Evolutionary conservation across 2,329 filamentous ascomycete genomes (phyloP).

Genomic region (Trichoderma koningii): DNA sequence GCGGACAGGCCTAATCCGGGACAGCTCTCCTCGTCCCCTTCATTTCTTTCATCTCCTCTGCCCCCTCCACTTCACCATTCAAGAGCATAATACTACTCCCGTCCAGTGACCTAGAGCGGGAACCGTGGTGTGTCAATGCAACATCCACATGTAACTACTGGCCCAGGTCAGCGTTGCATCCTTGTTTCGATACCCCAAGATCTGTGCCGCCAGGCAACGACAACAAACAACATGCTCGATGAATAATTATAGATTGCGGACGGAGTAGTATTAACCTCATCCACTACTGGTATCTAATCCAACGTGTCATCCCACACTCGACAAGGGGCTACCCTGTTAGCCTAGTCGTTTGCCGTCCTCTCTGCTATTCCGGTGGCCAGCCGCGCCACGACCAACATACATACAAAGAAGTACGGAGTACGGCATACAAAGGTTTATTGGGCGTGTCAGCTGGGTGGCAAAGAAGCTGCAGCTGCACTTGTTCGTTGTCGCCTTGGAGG

Average conservation of each 20-base stretch:
- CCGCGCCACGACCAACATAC: constrained; percentile 8
- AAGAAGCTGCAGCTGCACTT: constrained; percentile 5
- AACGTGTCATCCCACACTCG: constrained; percentile 15
- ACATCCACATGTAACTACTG: too few species aligned
- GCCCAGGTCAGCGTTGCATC: neutral
- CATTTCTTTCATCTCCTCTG: neutral
- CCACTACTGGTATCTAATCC: constrained; percentile 19
- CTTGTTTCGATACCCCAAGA: neutral
- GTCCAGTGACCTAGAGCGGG: too few species aligned
- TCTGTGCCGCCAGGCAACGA: neutral
- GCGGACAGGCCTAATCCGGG: neutral
- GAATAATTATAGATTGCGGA: neutral
- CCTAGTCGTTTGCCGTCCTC: constrained; percentile 13
- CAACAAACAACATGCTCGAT: neutral
- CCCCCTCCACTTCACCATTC: neutral
- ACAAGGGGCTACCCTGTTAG: constrained; percentile 15
- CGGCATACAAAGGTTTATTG: neutral
- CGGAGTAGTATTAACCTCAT: constrained; percentile 16
- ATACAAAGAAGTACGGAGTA: neutral
- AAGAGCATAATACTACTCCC: too few species aligned
- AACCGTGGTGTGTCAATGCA: too few species aligned
- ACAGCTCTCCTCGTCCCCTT: neutral
- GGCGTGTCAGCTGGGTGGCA: constrained; percentile 16
- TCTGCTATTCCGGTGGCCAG: constrained; percentile 2
- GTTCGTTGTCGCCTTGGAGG: constrained; percentile 1